Conservation (phyloP, 441 rosid genomes). For the Croton laevigatus region DNA sequence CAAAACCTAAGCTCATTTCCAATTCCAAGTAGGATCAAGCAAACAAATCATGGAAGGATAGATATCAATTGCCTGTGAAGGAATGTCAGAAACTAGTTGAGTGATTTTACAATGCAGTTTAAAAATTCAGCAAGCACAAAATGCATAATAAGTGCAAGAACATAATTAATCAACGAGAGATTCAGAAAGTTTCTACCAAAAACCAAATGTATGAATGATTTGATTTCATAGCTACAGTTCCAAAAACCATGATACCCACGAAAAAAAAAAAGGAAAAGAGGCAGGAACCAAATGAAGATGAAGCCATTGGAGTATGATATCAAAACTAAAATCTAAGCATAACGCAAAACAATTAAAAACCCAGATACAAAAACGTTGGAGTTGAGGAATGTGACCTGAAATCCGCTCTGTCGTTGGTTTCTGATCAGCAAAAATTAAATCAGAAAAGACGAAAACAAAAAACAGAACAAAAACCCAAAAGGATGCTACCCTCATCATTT, state of each 20-base stretch:
- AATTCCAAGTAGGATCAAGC: background rate
- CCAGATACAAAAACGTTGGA: background rate
- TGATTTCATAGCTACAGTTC: background rate
- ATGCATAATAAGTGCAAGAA: background rate
- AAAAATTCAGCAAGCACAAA: background rate
- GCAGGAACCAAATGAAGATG: background rate
- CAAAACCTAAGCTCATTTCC: constrained; percentile 14
- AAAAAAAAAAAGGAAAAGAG: too few species aligned
- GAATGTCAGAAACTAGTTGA: background rate
- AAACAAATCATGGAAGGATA: background rate
- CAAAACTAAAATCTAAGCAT: background rate
- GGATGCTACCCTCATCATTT: background rate
- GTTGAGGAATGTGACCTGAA: constrained; percentile 43
- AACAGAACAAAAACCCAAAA: constrained; percentile 30
- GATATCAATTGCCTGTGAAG: too few species aligned
- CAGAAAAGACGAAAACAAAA: constrained; percentile 27
- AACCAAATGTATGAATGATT: background rate
- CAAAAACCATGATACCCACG: too few species aligned
- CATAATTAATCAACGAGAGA: background rate
- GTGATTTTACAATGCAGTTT: background rate
- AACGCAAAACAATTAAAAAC: background rate
- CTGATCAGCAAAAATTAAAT: constrained; percentile 35
- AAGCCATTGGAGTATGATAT: background rate
- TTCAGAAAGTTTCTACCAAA: background rate
- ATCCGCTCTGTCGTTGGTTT: constrained; percentile 60